Conservation (phyloP, 2,329 filamentous ascomycete genomes). For the Cryphonectria japonica region DNA sequence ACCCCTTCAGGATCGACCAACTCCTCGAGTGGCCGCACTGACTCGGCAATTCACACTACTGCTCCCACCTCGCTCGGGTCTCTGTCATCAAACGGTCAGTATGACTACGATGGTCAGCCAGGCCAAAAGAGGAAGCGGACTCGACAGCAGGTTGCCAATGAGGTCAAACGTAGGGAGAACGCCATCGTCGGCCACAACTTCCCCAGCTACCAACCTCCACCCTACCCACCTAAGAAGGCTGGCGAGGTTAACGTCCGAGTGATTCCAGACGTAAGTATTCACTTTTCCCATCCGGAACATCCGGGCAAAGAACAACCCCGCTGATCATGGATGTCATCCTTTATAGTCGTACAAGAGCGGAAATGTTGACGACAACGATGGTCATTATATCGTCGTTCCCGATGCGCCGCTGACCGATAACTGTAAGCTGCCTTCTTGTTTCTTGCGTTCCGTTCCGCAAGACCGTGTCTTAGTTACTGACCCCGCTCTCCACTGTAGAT, state of each 20-base stretch:
- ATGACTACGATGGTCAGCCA: conserved; percentile 68
- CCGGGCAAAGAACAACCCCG: conserved; percentile 11
- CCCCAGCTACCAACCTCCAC: conserved; percentile 81
- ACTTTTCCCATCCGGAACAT: background rate
- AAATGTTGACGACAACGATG: conserved; percentile 94
- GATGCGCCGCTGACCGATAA: conserved; percentile 84
- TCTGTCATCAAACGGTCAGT: conserved; percentile 62
- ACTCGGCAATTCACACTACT: conserved; percentile 80
- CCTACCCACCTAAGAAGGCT: conserved; percentile 88
- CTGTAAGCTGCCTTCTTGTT: conserved; percentile 64
- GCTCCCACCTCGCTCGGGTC: conserved; percentile 86
- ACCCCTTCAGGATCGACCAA: conserved; percentile 71
- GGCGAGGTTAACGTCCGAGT: conserved; percentile 71
- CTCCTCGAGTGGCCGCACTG: conserved; percentile 77
- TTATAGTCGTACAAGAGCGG: conserved; percentile 51
- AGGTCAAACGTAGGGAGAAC: conserved; percentile 77
- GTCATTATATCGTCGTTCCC: conserved; percentile 92
- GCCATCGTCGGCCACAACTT: conserved; percentile 73
- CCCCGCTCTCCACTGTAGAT: conserved; percentile 55
- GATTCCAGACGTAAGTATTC: conserved; percentile 62
- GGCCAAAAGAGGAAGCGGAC: conserved; percentile 90
- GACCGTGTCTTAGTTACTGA: background rate
- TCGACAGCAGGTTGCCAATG: conserved; percentile 78
- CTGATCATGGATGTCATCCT: conserved; percentile 1
- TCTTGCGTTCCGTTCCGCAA: background rate